phyloP scores from a whole-genome alignment of 257 asterid genomes.

The Leonotis leonurus region DNA sequence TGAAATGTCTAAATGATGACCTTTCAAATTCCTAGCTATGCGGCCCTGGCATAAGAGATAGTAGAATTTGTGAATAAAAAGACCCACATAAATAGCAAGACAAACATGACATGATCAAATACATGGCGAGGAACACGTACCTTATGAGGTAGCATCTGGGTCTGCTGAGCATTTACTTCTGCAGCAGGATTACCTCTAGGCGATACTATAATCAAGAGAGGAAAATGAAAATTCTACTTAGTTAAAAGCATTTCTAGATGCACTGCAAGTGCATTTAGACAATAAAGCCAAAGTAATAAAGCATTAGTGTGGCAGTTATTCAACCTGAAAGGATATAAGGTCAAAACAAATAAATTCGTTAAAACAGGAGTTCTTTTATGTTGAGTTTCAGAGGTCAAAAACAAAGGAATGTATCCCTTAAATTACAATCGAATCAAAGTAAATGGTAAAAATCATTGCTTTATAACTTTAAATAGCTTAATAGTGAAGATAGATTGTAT shows the following conservation, averaged over 20 bases:
- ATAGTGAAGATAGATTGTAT: background rate
- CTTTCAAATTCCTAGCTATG: constrained; percentile 52
- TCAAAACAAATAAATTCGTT: background rate
- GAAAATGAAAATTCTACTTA: background rate
- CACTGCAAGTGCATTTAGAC: background rate
- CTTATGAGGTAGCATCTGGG: constrained; percentile 56
- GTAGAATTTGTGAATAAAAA: constrained; percentile 10
- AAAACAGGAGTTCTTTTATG: background rate
- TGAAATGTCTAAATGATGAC: constrained; percentile 57
- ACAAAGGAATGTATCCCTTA: background rate
- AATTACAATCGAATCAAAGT: background rate
- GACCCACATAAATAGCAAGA: background rate
- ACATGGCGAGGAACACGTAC: constrained; percentile 21
- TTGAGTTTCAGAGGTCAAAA: too few species aligned
- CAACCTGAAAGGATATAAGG: background rate
- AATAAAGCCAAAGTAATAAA: background rate
- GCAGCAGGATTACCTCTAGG: constrained; percentile 47
- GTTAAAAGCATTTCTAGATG: background rate
- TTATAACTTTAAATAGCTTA: background rate
- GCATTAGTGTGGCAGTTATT: background rate
- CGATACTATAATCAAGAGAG: constrained; percentile 39
- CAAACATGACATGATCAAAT: background rate
- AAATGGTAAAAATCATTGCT: background rate
- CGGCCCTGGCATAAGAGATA: constrained; percentile 45
- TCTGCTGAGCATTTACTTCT: constrained; percentile 39